phyloP scores from a whole-genome alignment of 169 alveolate genomes.

The Plasmodium malariae region DNA sequence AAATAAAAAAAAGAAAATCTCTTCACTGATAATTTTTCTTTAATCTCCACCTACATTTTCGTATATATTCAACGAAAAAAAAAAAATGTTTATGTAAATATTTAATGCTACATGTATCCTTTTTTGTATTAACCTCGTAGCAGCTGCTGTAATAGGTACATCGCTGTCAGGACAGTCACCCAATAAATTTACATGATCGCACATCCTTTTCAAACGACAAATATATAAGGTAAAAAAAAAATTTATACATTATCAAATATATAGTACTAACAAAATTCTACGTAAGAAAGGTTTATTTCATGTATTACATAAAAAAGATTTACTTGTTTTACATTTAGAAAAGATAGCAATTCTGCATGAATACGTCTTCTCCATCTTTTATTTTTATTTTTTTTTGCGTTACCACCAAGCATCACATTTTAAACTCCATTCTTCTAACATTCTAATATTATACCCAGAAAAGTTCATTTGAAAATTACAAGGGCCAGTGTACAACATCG shows the following conservation, averaged over 20 bases:
- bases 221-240: constrained; percentile 8
- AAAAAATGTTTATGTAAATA: background rate
- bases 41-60: constrained; percentile 58
- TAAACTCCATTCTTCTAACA: constrained; percentile 75
- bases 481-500: constrained; percentile 53
- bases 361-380: background rate
- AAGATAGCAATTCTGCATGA: background rate
- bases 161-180: constrained; percentile 65
- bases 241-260: background rate
- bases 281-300: background rate
- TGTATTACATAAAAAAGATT: background rate
- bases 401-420: constrained; percentile 78
- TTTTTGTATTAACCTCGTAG: constrained; percentile 55
- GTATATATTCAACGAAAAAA: background rate
- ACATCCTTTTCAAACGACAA: constrained; percentile 24
- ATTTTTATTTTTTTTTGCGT: background rate
- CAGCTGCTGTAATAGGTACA: constrained; percentile 63
- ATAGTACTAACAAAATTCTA: background rate
- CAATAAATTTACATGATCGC: constrained; percentile 44
- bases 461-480: constrained; percentile 50
- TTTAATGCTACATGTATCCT: background rate
- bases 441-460: constrained; percentile 50
- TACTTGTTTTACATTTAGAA: background rate
- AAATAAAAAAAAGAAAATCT: background rate
- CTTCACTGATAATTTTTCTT: constrained; percentile 38